Percentiles rank a stretch among this genome's conserved stretches.
phyloP scores from a whole-genome alignment of 805 yeast genomes.

The Metschnikowia shivogae region DNA sequence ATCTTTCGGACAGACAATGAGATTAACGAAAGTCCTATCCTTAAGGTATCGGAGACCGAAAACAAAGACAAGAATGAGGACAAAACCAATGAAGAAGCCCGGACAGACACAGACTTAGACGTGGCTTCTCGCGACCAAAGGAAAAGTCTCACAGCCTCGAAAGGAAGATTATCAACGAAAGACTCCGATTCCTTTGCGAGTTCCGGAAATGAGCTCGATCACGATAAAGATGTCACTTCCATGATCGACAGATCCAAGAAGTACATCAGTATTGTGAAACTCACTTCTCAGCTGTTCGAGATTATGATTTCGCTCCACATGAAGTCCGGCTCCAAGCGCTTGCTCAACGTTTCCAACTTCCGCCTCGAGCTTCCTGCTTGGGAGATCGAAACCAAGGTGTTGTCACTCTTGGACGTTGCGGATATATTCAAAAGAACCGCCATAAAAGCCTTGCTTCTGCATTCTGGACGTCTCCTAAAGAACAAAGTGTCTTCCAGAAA shows the following conservation, averaged over 20 bases:
- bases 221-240: constrained; percentile 33
- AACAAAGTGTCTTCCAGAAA: constrained; percentile 26
- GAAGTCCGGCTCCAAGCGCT: constrained; percentile 29
- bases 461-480: constrained; percentile 31
- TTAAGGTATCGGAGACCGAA: constrained; percentile 8
- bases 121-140: constrained; percentile 1
- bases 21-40: constrained; percentile 12
- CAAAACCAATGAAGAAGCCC: constrained; percentile 9
- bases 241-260: constrained; percentile 76
- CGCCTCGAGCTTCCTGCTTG: constrained; percentile 32
- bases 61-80: constrained; percentile 6
- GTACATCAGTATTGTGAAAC: constrained; percentile 61
- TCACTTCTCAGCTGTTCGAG: constrained; percentile 28
- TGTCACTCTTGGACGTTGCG: constrained; percentile 36
- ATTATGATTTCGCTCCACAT: constrained; percentile 35
- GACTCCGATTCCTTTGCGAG: constrained; percentile 6
- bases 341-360: constrained; percentile 38
- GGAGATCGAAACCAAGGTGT: constrained; percentile 24
- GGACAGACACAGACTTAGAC: constrained; percentile 3
- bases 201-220: constrained; percentile 4
- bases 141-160: background rate
- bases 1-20: constrained; percentile 25
- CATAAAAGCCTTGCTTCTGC: constrained; percentile 30
- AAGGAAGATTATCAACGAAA: constrained; percentile 1
- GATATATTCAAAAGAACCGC: constrained; percentile 29